Conservation (phyloP, 306 rosid genomes). For the Gastrolobium bilobum region DNA sequence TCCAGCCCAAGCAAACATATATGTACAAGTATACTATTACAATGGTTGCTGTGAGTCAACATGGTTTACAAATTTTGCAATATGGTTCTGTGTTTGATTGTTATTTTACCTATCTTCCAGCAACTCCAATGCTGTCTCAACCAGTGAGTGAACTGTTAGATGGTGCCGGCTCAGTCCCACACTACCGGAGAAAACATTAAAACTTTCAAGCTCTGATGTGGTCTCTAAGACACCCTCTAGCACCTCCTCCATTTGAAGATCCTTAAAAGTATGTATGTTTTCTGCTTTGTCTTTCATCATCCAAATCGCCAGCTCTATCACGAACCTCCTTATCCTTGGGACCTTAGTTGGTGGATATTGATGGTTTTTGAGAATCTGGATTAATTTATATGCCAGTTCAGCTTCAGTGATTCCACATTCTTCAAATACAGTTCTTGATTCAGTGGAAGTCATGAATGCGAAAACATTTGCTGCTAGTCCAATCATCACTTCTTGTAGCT, state of each 20-base stretch:
- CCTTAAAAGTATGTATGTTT: conserved; percentile 63
- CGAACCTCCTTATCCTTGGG: conserved; percentile 89
- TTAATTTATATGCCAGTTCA: conserved; percentile 63
- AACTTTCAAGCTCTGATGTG: conserved; percentile 98
- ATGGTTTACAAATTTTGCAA: conserved; percentile 30
- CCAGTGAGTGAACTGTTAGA: conserved; percentile 76
- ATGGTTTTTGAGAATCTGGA: conserved; percentile 72
- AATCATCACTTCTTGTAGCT: conserved; percentile 93
- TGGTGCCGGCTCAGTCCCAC: conserved; percentile 85
- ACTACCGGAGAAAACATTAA: conserved; percentile 88
- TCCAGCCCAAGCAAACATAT: conserved; percentile 32
- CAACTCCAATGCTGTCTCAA: conserved; percentile 73
- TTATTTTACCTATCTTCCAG: conserved; percentile 52
- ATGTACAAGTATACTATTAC: conserved; percentile 37
- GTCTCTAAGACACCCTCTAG: conserved; percentile 84
- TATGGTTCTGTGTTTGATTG: neutral
- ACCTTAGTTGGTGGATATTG: conserved; percentile 73
- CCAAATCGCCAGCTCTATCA: conserved; percentile 85
- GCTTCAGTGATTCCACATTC: conserved; percentile 68
- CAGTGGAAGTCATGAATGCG: conserved; percentile 70
- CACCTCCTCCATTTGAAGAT: conserved; percentile 66
- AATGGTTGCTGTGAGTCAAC: conserved; percentile 24
- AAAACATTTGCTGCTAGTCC: conserved; percentile 84
- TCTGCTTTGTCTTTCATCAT: conserved; percentile 80
- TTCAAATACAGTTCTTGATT: conserved; percentile 69